Conservation (phyloP, 495 filamentous ascomycete genomes). For the Letharia lupina region DNA sequence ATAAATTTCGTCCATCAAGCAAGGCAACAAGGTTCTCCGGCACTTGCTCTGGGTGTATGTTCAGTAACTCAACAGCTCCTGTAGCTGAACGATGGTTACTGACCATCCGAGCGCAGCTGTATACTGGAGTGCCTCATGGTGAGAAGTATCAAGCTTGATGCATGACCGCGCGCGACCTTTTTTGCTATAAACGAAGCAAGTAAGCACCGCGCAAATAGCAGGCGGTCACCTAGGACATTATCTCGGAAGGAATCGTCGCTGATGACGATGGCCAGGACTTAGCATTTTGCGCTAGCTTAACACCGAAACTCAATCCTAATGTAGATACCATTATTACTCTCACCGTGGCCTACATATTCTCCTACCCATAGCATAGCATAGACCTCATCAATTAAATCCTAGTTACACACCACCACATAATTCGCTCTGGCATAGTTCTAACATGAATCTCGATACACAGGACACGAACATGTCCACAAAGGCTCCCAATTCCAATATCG, state of each 20-base stretch:
- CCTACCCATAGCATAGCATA: too few relatives aligned
- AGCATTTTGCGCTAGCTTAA: not conserved
- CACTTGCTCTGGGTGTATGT: slow-evolving; percentile 1
- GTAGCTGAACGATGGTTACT: not conserved
- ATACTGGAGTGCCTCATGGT: slow-evolving; percentile 10
- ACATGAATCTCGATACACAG: too few relatives aligned
- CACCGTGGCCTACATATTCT: too few relatives aligned
- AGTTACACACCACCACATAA: too few relatives aligned
- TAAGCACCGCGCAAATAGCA: not conserved
- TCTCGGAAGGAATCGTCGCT: too few relatives aligned
- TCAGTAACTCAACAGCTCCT: not conserved
- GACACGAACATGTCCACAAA: too few relatives aligned
- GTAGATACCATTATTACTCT: too few relatives aligned
- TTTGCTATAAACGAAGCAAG: not conserved
- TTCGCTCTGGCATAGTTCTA: too few relatives aligned
- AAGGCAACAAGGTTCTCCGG: slow-evolving; percentile 11
- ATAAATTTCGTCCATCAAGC: slow-evolving; percentile 1
- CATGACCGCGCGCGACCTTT: not conserved
- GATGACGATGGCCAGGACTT: too few relatives aligned
- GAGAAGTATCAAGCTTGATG: not conserved
- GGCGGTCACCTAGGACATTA: not conserved
- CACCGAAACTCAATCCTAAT: not conserved
- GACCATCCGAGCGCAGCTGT: slow-evolving; percentile 8
- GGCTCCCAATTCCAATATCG: too few relatives aligned
- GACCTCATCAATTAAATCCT: too few relatives aligned